A percentile compares a stretch with the other conserved stretches of the same genome.
phyloP scores from a whole-genome alignment of 805 yeast species.

The Torulaspora franciscae region DNA sequence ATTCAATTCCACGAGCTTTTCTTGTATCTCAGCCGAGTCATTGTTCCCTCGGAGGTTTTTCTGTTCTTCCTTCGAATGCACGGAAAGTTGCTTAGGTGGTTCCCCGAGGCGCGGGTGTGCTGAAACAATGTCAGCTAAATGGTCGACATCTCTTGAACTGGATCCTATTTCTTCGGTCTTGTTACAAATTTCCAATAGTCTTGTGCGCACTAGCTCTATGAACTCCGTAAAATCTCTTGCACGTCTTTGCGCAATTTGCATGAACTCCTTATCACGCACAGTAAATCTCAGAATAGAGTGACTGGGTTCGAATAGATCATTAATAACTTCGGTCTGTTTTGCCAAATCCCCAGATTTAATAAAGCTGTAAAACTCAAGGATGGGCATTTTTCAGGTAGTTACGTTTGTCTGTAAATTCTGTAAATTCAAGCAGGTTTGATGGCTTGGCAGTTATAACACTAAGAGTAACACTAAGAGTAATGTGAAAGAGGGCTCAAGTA shows the following conservation, averaged over 20 bases:
- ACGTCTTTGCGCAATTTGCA: conserved; percentile 4
- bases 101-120: conserved; percentile 92
- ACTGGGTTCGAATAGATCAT: conserved; percentile 22
- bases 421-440: not conserved
- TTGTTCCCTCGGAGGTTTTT: conserved; percentile 49
- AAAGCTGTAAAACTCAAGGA: conserved; percentile 2
- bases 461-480: too few species aligned
- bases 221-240: conserved; percentile 36
- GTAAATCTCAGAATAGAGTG: conserved; percentile 19
- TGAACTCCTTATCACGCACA: conserved; percentile 11
- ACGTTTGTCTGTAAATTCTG: not conserved
- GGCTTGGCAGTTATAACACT: too few species aligned
- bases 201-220: conserved; percentile 43
- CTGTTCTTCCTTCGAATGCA: conserved; percentile 70
- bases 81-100: conserved; percentile 47
- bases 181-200: conserved; percentile 36
- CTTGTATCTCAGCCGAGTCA: conserved; percentile 40
- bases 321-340: conserved; percentile 15
- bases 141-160: conserved; percentile 19
- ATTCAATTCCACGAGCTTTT: conserved; percentile 50
- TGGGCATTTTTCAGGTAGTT: not conserved
- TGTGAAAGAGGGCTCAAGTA: too few species aligned
- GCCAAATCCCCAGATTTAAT: conserved; percentile 1
- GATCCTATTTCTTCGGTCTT: conserved; percentile 27
- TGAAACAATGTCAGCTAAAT: conserved; percentile 56